A percentile compares a stretch with the other conserved stretches of the same genome.
Conservation (phyloP, 192 early-diverging fungal genomes). For the Umbelopsis vinacea region DNA sequence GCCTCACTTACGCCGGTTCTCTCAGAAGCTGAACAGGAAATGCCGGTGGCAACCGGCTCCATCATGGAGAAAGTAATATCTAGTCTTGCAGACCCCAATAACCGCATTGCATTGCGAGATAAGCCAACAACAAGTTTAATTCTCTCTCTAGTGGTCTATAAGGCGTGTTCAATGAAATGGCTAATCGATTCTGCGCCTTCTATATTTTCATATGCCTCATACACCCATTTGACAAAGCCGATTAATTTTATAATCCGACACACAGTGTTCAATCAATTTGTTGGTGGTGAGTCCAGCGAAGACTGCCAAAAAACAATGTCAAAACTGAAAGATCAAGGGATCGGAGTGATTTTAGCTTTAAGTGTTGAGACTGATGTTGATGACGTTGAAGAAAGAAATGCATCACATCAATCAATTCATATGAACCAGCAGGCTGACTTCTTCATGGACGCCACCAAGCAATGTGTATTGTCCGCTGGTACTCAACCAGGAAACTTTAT, state of each 20-base stretch:
- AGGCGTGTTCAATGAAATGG: slow-evolving; percentile 65
- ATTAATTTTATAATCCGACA: slow-evolving; percentile 76
- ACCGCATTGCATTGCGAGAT: slow-evolving; percentile 44
- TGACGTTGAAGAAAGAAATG: slow-evolving; percentile 61
- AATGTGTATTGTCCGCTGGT: slow-evolving; percentile 74
- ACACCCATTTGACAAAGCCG: slow-evolving; percentile 45
- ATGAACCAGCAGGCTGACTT: slow-evolving; percentile 67
- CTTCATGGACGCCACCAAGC: slow-evolving; percentile 67
- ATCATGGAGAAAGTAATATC: neutral
- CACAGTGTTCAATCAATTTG: slow-evolving; percentile 93
- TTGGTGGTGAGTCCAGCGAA: slow-evolving; percentile 83
- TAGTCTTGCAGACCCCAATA: slow-evolving; percentile 40
- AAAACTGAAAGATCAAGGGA: slow-evolving; percentile 57
- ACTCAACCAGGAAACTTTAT: slow-evolving; percentile 73
- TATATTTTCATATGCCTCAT: slow-evolving; percentile 60
- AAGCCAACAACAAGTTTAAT: slow-evolving; percentile 63
- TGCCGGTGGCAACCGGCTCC: neutral
- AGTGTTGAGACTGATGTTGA: slow-evolving; percentile 77
- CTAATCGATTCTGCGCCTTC: slow-evolving; percentile 63
- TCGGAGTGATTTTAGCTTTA: slow-evolving; percentile 88
- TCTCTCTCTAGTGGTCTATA: slow-evolving; percentile 71
- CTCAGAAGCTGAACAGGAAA: neutral
- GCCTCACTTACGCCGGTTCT: neutral
- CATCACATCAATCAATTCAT: slow-evolving; percentile 21
- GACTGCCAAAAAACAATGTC: slow-evolving; percentile 88